Evolutionary conservation across 1,284 basidiomycete genomes (phyloP).

Genomic region (Trametes hirsuta): DNA sequence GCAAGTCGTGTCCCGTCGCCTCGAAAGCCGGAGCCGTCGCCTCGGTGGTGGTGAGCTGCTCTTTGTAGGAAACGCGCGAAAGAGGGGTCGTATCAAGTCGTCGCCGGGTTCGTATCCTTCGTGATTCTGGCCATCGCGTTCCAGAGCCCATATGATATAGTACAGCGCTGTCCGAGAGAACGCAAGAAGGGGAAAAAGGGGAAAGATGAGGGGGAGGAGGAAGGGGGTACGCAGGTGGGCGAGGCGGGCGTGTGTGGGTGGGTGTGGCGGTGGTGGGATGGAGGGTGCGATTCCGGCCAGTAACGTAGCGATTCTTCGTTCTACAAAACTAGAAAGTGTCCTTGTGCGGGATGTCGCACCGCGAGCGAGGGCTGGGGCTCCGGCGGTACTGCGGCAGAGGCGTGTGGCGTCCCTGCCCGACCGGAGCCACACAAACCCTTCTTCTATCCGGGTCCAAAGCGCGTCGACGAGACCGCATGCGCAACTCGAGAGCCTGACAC

Average conservation of each 20-base stretch:
- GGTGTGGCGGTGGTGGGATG: constrained; percentile 19
- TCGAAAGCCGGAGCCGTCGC: constrained; percentile 11
- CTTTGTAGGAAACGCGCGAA: constrained; percentile 8
- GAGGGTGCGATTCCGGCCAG: constrained; percentile 19
- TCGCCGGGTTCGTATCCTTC: constrained; percentile 29
- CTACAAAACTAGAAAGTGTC: constrained; percentile 24
- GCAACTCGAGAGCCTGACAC: constrained; percentile 16
- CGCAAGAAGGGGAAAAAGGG: constrained; percentile 7
- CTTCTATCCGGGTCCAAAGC: constrained; percentile 13
- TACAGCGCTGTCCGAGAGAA: constrained; percentile 19
- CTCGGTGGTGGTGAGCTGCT: constrained; percentile 7
- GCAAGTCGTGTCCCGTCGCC: constrained; percentile 16
- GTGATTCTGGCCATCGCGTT: constrained; percentile 28
- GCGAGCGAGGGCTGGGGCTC: neutral
- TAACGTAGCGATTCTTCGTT: constrained; percentile 29
- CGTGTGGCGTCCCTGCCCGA: constrained; percentile 7
- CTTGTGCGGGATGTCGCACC: constrained; percentile 14
- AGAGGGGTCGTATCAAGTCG: constrained; percentile 21
- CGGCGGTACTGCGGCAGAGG: constrained; percentile 10
- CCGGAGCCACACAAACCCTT: neutral
- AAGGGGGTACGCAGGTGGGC: neutral
- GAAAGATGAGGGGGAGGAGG: constrained; percentile 1
- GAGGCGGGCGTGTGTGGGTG: constrained; percentile 8
- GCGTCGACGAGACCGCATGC: constrained; percentile 16
- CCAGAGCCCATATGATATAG: constrained; percentile 29